phyloP scores from a whole-genome alignment of 179 eudicot genomes.

The Nepenthes alata region DNA sequence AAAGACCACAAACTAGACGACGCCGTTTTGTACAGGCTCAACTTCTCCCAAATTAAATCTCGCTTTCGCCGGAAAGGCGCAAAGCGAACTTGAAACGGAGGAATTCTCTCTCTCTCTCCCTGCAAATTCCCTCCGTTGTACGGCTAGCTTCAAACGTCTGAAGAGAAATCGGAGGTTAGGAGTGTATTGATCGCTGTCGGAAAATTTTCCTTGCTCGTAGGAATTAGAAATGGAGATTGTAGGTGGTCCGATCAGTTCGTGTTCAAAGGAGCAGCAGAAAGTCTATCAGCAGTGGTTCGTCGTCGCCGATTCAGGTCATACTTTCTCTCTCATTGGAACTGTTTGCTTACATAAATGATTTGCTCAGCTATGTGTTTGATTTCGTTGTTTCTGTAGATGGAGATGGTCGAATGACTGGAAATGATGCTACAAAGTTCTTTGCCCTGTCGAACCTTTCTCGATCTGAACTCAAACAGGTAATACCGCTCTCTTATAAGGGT shows the following conservation, averaged over 20 bases:
- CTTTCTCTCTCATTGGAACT: not conserved
- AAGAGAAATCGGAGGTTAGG: too few relatives aligned
- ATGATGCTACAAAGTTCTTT: slow-evolving; percentile 68
- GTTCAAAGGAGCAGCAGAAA: slow-evolving; percentile 34
- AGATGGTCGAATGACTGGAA: slow-evolving; percentile 76
- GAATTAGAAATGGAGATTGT: slow-evolving; percentile 21
- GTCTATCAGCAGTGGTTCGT: slow-evolving; percentile 35
- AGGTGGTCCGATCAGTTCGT: slow-evolving; percentile 17
- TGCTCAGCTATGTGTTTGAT: not conserved
- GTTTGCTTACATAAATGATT: not conserved
- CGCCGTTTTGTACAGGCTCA: too few relatives aligned
- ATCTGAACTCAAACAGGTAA: slow-evolving; percentile 51
- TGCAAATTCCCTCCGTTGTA: too few relatives aligned
- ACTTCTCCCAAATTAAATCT: too few relatives aligned
- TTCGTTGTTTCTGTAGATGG: slow-evolving; percentile 21
- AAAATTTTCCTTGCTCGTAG: not conserved
- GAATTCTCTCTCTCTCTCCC: too few relatives aligned
- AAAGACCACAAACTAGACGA: too few relatives aligned
- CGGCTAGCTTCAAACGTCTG: too few relatives aligned
- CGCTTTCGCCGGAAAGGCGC: too few relatives aligned
- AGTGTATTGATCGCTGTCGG: not conserved
- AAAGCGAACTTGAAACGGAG: too few relatives aligned
- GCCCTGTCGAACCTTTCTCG: slow-evolving; percentile 60
- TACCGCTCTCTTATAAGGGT: not conserved
- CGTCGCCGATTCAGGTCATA: slow-evolving; percentile 27